These are phyloP conservation scores for Globisporangium apiculatum DNA, from an alignment of 352 stramenopile species.

Conservation along the genomic window DNA sequence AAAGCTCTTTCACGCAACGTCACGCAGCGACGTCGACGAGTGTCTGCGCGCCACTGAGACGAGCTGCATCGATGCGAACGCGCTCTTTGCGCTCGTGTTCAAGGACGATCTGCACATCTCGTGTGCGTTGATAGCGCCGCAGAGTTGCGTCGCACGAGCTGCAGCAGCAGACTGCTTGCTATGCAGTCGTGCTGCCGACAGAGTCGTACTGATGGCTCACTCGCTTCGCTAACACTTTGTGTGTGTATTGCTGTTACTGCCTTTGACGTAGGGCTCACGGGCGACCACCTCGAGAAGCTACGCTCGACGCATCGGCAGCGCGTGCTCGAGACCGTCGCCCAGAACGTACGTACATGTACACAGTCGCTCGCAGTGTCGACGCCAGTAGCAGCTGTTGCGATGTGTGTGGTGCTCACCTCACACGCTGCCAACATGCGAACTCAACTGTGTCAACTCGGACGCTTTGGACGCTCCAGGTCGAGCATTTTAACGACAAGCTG, in stretches of 20 bases:
- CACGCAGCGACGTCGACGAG: constrained; percentile 35
- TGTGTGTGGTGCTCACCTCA: too few species aligned
- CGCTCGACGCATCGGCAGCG: constrained; percentile 40
- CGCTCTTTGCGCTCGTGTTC: constrained; percentile 64
- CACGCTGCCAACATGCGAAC: too few species aligned
- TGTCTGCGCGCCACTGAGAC: constrained; percentile 44
- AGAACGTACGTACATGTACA: constrained; percentile 24
- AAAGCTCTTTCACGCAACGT: constrained; percentile 58
- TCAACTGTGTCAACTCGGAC: too few species aligned
- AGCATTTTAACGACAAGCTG: constrained; percentile 51
- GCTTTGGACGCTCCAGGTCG: constrained; percentile 13
- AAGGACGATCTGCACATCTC: constrained; percentile 77
- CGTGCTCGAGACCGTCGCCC: constrained; percentile 43
- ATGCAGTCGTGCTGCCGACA: too few species aligned
- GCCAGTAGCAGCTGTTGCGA: too few species aligned
- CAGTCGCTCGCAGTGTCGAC: too few species aligned
- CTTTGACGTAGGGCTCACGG: constrained; percentile 35
- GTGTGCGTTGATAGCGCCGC: constrained; percentile 29
- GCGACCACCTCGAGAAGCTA: constrained; percentile 59
- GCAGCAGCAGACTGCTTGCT: too few species aligned
- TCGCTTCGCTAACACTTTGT: background rate
- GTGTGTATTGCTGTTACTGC: background rate
- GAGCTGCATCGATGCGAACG: constrained; percentile 63
- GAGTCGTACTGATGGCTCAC: too few species aligned
- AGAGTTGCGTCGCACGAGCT: too few species aligned